These are phyloP conservation scores for Aspergillus clavatus DNA, from an alignment of 2,329 filamentous ascomycete species.

Conservation along the genomic window DNA sequence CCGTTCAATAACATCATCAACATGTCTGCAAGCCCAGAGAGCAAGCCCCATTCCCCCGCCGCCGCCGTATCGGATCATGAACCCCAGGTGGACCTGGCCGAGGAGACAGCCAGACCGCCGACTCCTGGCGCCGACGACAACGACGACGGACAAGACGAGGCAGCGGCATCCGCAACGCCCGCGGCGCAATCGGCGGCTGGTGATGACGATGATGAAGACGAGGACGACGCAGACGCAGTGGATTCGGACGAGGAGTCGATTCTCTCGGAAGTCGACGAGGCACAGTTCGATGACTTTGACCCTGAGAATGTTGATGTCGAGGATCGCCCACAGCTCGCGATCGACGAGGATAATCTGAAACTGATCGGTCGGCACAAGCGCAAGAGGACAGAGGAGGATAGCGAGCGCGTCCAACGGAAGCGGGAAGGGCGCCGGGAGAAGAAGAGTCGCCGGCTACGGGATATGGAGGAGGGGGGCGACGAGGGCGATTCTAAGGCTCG, in stretches of 20 bases:
- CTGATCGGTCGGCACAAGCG: conserved; percentile 60
- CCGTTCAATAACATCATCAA: conserved; percentile 6
- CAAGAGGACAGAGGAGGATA: conserved; percentile 59
- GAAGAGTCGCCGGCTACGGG: conserved; percentile 66
- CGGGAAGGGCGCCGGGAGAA: conserved; percentile 52
- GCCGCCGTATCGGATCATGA: conserved; percentile 7
- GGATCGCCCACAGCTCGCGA: conserved; percentile 53
- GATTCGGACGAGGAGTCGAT: conserved; percentile 58
- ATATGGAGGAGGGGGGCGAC: conserved; percentile 54
- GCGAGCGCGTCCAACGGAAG: conserved; percentile 65
- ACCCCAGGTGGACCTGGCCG: conserved; percentile 11
- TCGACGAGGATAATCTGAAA: conserved; percentile 59
- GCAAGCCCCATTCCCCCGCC: conserved; percentile 18
- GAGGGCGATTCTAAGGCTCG: conserved; percentile 46
- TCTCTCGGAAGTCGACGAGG: conserved; percentile 61
- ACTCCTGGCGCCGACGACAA: conserved; percentile 24
- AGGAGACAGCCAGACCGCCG: conserved; percentile 23
- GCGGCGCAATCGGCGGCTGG: conserved; percentile 21
- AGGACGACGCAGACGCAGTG: conserved; percentile 35
- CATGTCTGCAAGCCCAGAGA: conserved; percentile 40
- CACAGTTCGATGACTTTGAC: conserved; percentile 62
- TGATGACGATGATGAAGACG: conserved; percentile 16
- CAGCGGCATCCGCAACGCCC: conserved; percentile 6
- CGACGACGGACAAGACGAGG: conserved; percentile 5
- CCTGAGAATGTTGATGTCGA: conserved; percentile 57